These are phyloP conservation scores for Chernovozyma aurita DNA, from an alignment of 1,139 yeast genomes.

Conservation along the genomic window DNA sequence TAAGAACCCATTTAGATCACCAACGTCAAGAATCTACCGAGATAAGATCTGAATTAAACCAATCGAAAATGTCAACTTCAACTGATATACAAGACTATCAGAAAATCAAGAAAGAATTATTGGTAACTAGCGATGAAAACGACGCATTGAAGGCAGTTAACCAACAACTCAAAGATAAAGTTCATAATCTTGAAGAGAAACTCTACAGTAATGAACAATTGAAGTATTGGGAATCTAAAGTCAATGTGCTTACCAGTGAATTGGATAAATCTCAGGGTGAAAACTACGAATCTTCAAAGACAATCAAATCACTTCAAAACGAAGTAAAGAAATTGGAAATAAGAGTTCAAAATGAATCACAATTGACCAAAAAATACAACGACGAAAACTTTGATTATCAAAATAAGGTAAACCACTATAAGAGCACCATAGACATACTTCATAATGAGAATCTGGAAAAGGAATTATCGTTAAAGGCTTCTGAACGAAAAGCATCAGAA, in stretches of 20 bases:
- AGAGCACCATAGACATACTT: slow-evolving; percentile 31
- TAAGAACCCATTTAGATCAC: slow-evolving; percentile 34
- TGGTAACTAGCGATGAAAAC: slow-evolving; percentile 40
- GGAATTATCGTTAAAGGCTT: slow-evolving; percentile 30
- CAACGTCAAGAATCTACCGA: slow-evolving; percentile 30
- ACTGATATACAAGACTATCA: slow-evolving; percentile 35
- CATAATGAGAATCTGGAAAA: slow-evolving; percentile 39
- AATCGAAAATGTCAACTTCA: slow-evolving; percentile 28
- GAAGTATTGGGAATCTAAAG: slow-evolving; percentile 42
- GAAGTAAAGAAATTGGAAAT: slow-evolving; percentile 33
- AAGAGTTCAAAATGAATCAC: slow-evolving; percentile 32
- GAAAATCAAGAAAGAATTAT: slow-evolving; percentile 32
- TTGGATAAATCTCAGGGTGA: slow-evolving; percentile 29
- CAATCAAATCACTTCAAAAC: slow-evolving; percentile 28
- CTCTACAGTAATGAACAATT: slow-evolving; percentile 43
- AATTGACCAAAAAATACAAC: slow-evolving; percentile 38
- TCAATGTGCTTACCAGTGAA: slow-evolving; percentile 24
- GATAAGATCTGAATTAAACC: slow-evolving; percentile 31
- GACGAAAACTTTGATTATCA: slow-evolving; percentile 46
- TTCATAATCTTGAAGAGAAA: slow-evolving; percentile 34
- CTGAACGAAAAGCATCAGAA: slow-evolving; percentile 40
- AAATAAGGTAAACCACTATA: slow-evolving; percentile 36
- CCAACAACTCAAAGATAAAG: slow-evolving; percentile 30
- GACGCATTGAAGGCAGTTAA: slow-evolving; percentile 37
- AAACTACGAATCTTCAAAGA: slow-evolving; percentile 29